Evolutionary conservation across 306 rosid species (phyloP).

Genomic region (Cicer pinnatifidum): DNA sequence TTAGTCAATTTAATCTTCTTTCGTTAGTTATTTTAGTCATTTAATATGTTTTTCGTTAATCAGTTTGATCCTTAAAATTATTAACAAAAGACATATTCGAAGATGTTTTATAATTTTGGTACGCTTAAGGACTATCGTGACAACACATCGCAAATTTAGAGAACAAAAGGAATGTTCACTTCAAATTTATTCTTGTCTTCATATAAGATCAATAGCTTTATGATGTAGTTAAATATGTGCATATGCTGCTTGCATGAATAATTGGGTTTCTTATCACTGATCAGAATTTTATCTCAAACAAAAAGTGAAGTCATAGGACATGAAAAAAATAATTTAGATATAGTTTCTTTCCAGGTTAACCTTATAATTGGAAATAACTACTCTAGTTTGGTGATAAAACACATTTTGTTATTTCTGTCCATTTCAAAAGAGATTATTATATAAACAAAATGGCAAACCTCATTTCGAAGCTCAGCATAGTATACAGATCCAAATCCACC

Average conservation of each 20-base stretch:
- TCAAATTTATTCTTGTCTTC: slow-evolving; percentile 1
- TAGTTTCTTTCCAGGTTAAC: not conserved
- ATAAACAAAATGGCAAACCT: slow-evolving; percentile 52
- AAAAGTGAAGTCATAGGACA: not conserved
- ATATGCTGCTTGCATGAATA: not conserved
- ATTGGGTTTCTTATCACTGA: not conserved
- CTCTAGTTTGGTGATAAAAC: too few relatives aligned
- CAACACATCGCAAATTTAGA: too few relatives aligned
- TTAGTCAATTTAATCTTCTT: too few relatives aligned
- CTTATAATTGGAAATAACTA: too few relatives aligned
- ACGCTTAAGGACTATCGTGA: too few relatives aligned
- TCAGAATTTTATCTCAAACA: slow-evolving; percentile 3
- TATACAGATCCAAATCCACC: slow-evolving; percentile 82
- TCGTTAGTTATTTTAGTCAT: too few relatives aligned
- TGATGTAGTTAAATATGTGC: not conserved
- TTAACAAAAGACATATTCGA: too few relatives aligned
- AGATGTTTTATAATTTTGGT: too few relatives aligned
- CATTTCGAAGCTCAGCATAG: slow-evolving; percentile 72
- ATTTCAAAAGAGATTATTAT: slow-evolving; percentile 11
- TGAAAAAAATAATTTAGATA: not conserved
- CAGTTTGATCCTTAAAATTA: too few relatives aligned
- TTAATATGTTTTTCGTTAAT: too few relatives aligned
- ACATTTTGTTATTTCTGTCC: not conserved
- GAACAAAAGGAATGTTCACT: too few relatives aligned
- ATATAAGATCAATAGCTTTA: not conserved